phyloP scores from a whole-genome alignment of 2,329 filamentous ascomycete species.

The Colletotrichum musae region DNA sequence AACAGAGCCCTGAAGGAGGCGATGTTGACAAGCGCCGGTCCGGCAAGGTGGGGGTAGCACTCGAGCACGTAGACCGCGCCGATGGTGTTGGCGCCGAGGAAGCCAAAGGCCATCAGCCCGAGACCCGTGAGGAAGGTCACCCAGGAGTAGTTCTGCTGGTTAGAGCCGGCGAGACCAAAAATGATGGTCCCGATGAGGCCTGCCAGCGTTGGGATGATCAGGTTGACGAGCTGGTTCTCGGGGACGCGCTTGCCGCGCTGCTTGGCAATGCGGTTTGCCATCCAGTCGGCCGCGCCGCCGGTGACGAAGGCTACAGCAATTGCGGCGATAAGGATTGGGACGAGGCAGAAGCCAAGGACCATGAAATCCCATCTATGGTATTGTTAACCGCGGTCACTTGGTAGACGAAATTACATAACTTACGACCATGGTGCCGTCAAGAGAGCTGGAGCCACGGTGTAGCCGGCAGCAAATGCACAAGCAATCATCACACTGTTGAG shows the following conservation, averaged over 20 bases:
- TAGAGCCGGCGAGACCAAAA: slow-evolving; percentile 49
- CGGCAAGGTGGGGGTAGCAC: slow-evolving; percentile 48
- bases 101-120: slow-evolving; percentile 48
- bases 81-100: slow-evolving; percentile 47
- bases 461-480: slow-evolving; percentile 47
- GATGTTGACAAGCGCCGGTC: slow-evolving; percentile 52
- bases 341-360: slow-evolving; percentile 46
- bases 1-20: slow-evolving; percentile 49
- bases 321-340: slow-evolving; percentile 48
- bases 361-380: slow-evolving; percentile 47
- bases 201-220: slow-evolving; percentile 47
- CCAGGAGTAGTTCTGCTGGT: slow-evolving; percentile 45
- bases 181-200: slow-evolving; percentile 49
- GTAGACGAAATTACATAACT: not conserved
- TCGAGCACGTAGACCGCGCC: slow-evolving; percentile 51
- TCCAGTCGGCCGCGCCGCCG: slow-evolving; percentile 48
- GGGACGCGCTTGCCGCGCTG: slow-evolving; percentile 48
- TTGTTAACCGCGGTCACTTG: not conserved
- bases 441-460: slow-evolving; percentile 41
- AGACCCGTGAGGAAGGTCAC: slow-evolving; percentile 45
- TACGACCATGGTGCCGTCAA: slow-evolving; percentile 37
- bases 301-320: slow-evolving; percentile 50
- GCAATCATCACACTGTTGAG: slow-evolving; percentile 50
- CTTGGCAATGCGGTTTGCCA: slow-evolving; percentile 48
- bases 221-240: slow-evolving; percentile 50